Percentiles rank a stretch among this genome's conserved stretches.
Evolutionary conservation across 2,329 filamentous ascomycete genomes (phyloP).

Genomic region (Ascosphaera aggregata): DNA sequence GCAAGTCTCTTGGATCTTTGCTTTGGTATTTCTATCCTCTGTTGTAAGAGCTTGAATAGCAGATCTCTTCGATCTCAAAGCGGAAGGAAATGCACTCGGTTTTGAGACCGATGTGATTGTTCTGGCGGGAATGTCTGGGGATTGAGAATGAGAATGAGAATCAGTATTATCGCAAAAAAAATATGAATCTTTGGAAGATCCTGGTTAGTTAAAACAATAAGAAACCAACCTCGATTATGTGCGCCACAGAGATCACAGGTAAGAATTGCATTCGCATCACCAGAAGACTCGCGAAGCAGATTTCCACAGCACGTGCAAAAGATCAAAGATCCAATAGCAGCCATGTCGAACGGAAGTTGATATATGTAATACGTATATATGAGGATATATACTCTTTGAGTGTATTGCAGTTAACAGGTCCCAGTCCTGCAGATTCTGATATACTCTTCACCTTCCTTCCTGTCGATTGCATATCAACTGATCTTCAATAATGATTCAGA

Average conservation of each 20-base stretch:
- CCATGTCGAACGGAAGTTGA: constrained; percentile 34
- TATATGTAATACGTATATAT: no score
- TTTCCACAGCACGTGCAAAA: constrained; percentile 91
- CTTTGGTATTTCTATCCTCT: constrained; percentile 54
- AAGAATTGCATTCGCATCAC: constrained; percentile 50
- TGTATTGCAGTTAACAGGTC: no score
- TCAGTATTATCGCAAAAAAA: not conserved
- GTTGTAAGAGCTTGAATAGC: constrained; percentile 60
- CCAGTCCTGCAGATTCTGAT: no score
- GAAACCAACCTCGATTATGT: constrained; percentile 47
- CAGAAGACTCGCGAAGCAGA: constrained; percentile 58
- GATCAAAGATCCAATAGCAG: constrained; percentile 69
- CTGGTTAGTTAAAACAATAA: not conserved
- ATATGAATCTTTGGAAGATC: no score
- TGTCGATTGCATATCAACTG: no score
- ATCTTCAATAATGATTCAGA: no score
- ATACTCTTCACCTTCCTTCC: no score
- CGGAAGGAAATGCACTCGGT: constrained; percentile 69
- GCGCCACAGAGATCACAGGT: constrained; percentile 71
- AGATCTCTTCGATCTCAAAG: constrained; percentile 69
- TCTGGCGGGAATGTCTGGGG: constrained; percentile 46
- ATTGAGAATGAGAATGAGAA: constrained; percentile 7
- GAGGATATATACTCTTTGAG: no score
- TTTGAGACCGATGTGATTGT: constrained; percentile 67
- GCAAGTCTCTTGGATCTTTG: constrained; percentile 45